A percentile compares a stretch with the other conserved stretches of the same genome.
Conservation (phyloP, 2,329 filamentous ascomycete species). For the Ophiocordyceps camponoti-saundersi region DNA sequence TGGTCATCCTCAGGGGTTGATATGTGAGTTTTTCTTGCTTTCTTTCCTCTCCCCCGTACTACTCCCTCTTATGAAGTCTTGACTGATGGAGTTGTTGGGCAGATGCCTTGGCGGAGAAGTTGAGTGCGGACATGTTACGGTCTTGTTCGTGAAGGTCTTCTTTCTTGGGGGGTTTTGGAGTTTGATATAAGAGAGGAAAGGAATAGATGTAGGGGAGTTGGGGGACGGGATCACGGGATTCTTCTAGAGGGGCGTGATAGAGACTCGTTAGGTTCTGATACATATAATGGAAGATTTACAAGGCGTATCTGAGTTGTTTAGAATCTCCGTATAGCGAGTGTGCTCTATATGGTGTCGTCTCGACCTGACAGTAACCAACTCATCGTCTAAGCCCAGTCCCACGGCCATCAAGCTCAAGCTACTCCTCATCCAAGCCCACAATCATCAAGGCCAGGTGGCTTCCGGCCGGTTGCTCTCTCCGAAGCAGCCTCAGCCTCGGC, state of each 20-base stretch:
- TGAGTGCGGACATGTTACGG: constrained; percentile 6
- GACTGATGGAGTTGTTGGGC: too few species aligned
- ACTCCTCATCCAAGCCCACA: background rate
- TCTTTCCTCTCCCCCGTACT: too few species aligned
- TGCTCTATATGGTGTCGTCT: too few species aligned
- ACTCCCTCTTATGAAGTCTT: too few species aligned
- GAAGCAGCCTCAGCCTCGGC: background rate
- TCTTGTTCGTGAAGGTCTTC: background rate
- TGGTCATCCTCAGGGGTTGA: constrained; percentile 6
- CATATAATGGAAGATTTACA: too few species aligned
- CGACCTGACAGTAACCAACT: background rate
- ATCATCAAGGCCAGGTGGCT: background rate
- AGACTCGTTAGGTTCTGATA: too few species aligned
- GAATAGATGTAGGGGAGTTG: background rate
- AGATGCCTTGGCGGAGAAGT: constrained; percentile 10
- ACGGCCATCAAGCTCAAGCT: too few species aligned
- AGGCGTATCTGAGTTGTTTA: too few species aligned
- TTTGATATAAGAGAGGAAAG: background rate
- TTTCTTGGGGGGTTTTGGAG: background rate
- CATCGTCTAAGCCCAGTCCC: background rate
- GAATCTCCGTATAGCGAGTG: too few species aligned
- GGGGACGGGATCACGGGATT: too few species aligned
- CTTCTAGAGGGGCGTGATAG: too few species aligned
- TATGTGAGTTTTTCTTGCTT: constrained; percentile 4
- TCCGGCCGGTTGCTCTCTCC: background rate